Percentiles rank a stretch among this genome's conserved stretches.
phyloP scores from a whole-genome alignment of 2,329 filamentous ascomycete genomes.

The Cryoendolithus antarcticus region DNA sequence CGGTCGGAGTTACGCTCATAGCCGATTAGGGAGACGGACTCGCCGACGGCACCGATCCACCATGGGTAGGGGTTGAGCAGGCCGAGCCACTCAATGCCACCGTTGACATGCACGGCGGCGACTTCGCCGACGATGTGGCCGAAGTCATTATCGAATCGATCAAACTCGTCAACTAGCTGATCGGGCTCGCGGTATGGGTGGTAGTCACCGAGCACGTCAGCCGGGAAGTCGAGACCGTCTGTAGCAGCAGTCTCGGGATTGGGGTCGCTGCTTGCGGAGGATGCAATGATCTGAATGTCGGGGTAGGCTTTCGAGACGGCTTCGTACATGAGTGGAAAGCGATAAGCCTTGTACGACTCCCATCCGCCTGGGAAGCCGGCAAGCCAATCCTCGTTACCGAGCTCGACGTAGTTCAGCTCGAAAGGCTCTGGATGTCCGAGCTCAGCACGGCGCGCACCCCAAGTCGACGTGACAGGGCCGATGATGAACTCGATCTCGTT shows the following conservation, averaged over 20 bases:
- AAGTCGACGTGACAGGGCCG: slow-evolving; percentile 34
- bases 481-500: slow-evolving; percentile 51
- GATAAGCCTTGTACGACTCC: slow-evolving; percentile 28
- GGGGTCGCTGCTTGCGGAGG: slow-evolving; percentile 15
- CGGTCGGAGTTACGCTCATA: slow-evolving; percentile 51
- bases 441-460: slow-evolving; percentile 44
- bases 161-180: slow-evolving; percentile 8
- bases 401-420: slow-evolving; percentile 46
- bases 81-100: slow-evolving; percentile 37
- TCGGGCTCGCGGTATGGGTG: slow-evolving; percentile 14
- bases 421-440: slow-evolving; percentile 51
- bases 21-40: slow-evolving; percentile 51
- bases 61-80: slow-evolving; percentile 9
- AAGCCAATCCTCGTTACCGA: slow-evolving; percentile 54
- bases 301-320: slow-evolving; percentile 45
- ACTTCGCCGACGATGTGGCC: slow-evolving; percentile 8
- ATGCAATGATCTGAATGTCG: slow-evolving; percentile 42
- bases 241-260: slow-evolving; percentile 5
- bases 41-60: slow-evolving; percentile 45
- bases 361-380: slow-evolving; percentile 14
- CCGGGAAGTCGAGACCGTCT: slow-evolving; percentile 7
- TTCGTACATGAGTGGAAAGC: slow-evolving; percentile 46
- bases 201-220: slow-evolving; percentile 10
- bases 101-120: slow-evolving; percentile 36
- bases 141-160: slow-evolving; percentile 32